phyloP scores from a whole-genome alignment of 2,329 filamentous ascomycete genomes.

The Fusarium coffeatum region DNA sequence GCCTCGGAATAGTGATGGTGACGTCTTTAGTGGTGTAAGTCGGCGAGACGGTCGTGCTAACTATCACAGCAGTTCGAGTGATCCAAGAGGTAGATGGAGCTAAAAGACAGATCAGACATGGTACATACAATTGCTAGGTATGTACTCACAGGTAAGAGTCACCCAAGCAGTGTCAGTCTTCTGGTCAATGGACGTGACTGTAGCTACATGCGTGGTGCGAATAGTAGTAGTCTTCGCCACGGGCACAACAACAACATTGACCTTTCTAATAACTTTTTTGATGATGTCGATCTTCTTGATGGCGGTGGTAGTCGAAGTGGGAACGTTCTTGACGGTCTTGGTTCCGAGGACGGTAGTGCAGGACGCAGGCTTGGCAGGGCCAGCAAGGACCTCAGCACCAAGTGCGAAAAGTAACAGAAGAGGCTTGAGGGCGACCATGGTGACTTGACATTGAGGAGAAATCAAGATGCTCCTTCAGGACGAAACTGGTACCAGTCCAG shows the following conservation, averaged over 20 bases:
- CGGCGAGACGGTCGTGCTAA: no score
- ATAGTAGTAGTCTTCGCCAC: background rate
- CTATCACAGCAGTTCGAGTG: no score
- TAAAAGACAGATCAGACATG: no score
- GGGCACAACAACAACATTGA: background rate
- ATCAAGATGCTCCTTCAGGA: background rate
- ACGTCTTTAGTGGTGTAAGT: no score
- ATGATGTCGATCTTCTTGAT: background rate
- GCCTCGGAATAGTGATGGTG: no score
- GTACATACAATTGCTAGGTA: no score
- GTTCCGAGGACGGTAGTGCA: background rate
- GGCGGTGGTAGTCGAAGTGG: background rate
- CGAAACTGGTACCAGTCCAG: no score
- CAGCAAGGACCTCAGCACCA: background rate
- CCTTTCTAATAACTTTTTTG: background rate
- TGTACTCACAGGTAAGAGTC: no score
- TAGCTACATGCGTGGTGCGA: background rate
- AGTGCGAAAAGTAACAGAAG: background rate
- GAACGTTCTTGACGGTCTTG: background rate
- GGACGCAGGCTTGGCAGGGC: background rate
- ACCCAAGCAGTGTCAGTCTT: no score
- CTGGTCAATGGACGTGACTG: background rate
- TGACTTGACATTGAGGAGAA: background rate
- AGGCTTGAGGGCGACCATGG: background rate
- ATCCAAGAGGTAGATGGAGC: no score